Evolutionary conservation across 805 yeast genomes (phyloP).

Genomic region (Kuraishia ogatae): DNA sequence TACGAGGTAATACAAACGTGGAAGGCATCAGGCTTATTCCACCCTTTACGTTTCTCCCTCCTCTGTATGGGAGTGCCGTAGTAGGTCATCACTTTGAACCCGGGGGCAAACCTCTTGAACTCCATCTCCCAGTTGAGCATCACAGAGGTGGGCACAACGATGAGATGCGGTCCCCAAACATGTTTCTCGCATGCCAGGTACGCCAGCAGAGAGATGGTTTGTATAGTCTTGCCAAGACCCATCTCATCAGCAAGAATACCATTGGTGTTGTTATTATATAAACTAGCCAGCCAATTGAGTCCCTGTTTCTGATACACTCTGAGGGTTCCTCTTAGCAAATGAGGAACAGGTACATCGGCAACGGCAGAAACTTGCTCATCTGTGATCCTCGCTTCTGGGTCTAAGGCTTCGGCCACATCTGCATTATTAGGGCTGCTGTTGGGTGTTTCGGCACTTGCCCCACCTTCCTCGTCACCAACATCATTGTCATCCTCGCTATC

Average conservation of each 20-base stretch:
- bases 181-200: conserved; percentile 91
- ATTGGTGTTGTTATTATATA: conserved; percentile 86
- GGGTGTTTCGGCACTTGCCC: conserved; percentile 19
- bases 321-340: conserved; percentile 67
- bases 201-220: conserved; percentile 79
- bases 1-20: conserved; percentile 96
- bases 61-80: conserved; percentile 97
- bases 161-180: conserved; percentile 96
- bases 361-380: conserved; percentile 31
- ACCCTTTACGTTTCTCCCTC: conserved; percentile 90
- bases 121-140: conserved; percentile 99
- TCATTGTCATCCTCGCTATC: conserved; percentile 16
- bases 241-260: conserved; percentile 98
- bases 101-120: conserved; percentile 96
- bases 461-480: conserved; percentile 10
- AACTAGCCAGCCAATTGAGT: conserved; percentile 90
- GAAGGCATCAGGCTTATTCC: conserved; percentile 95
- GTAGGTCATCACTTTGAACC: conserved; percentile 89
- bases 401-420: conserved; percentile 8
- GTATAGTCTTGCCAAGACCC: conserved; percentile 98
- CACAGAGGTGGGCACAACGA: conserved; percentile 95
- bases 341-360: conserved; percentile 73
- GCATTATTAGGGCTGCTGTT: conserved; percentile 26
- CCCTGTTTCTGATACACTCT: conserved; percentile 95
- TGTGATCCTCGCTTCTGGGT: conserved; percentile 12